A percentile compares a stretch with the other conserved stretches of the same genome.
Evolutionary conservation across 108 stramenopile species (phyloP).

Genomic region (Aurantiochytrium sp.): DNA sequence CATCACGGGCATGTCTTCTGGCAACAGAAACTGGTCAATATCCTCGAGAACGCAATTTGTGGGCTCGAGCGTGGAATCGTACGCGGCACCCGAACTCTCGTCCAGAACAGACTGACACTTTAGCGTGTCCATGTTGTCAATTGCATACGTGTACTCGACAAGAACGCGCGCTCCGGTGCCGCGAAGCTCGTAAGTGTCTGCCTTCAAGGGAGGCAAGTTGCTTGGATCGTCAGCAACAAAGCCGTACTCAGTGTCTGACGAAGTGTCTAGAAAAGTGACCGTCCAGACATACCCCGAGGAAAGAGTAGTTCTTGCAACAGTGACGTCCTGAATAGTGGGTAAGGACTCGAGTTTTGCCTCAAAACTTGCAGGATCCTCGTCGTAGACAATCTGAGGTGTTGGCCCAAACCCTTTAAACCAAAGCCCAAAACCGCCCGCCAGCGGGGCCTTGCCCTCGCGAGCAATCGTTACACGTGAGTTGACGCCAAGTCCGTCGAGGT

Average conservation of each 20-base stretch:
- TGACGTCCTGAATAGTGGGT: background rate
- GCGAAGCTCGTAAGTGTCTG: background rate
- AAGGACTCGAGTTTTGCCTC: background rate
- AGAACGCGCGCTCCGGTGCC: background rate
- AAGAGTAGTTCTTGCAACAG: background rate
- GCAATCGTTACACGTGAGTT: background rate
- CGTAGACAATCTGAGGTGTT: background rate
- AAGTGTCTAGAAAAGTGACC: background rate
- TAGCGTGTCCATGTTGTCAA: slow-evolving; percentile 9
- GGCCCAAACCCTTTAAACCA: background rate
- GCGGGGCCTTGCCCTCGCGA: background rate
- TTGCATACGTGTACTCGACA: background rate
- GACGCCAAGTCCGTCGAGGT: background rate
- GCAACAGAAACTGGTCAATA: background rate
- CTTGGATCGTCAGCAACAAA: background rate
- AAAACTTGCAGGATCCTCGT: background rate
- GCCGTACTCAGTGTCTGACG: background rate
- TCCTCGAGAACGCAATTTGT: background rate
- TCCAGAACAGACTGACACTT: background rate
- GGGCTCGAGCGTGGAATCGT: background rate
- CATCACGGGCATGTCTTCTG: background rate
- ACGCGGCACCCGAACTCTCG: background rate
- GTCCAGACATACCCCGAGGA: background rate
- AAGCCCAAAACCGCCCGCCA: background rate
- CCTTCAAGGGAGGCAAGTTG: background rate